Base-by-base conservation (phyloP, 2,329 filamentous ascomycete species). In the Trichoderma cornu-damae region DNA sequence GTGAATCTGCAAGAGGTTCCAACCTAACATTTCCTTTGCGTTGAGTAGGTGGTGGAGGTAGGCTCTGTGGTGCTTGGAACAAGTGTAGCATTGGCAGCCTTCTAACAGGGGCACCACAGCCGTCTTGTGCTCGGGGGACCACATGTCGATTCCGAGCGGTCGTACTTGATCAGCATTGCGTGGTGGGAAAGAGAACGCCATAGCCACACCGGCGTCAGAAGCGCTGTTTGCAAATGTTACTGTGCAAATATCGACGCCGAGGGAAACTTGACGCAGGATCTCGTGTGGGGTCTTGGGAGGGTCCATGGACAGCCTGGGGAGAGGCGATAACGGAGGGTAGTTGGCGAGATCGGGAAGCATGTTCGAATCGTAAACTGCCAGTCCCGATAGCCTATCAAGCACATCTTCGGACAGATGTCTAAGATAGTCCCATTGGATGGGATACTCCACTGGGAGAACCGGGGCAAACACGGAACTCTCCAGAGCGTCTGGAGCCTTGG, bases 11-110 rank as follows among this genome's bases (percentile, higher is more conserved):
- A 99, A 78, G 6, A 99, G 79, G 0, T 87, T 89, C 94, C 94
- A 99, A 22, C 88, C 93, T 4, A 96, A 83, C 94, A 99, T 97
- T 72, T 99, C 94, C 68, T 92, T 95, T 0, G 94, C 91, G 46
- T 84, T 80, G 5, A 99, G 82, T 1, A 97, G 79, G 70, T 99
- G 94, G 62, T 91, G 87, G 34, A 99, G 68, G 71, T 89, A 99
- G 0, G 94, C 93, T 49, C 87, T 79, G 72, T 96, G 90, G 70
- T 97, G 93, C 16, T 81, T 82, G 2, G 78, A 83, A 77, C 94
- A 99, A 20, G 90, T 78, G 70, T 96, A 93, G 77, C 94, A 99
- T 50, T 73, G 65, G 70, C 94, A 99, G 14, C 72, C 79, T 5
- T 78, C 65, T 1, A 72, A 68, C 2, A 96, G 75, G 0, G 93